Conservation (phyloP, 352 stramenopile species). For the Globisporangium spiculum region DNA sequence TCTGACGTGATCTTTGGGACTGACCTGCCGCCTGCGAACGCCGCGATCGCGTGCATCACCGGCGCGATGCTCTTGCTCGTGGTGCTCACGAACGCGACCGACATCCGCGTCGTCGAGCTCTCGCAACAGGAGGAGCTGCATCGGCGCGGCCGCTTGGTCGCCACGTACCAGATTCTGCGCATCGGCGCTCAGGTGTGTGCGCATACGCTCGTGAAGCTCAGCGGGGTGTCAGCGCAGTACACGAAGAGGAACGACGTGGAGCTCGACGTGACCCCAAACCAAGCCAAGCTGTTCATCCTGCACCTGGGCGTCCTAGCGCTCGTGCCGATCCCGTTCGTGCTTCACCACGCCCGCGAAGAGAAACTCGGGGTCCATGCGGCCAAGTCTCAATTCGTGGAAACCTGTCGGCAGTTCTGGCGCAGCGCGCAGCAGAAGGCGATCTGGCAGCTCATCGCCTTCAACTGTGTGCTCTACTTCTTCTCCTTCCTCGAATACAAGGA, state of each 20-base stretch:
- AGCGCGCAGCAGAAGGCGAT: constrained; percentile 39
- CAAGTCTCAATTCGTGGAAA: constrained; percentile 14
- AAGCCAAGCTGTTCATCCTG: constrained; percentile 20
- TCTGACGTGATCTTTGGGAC: constrained; percentile 10
- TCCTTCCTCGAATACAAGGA: constrained; percentile 27
- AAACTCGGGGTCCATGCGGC: background rate
- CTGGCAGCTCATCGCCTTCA: constrained; percentile 45
- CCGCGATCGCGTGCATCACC: constrained; percentile 16
- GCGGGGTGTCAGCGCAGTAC: background rate
- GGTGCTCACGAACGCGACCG: constrained; percentile 28
- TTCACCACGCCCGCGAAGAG: constrained; percentile 27
- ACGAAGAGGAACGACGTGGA: background rate
- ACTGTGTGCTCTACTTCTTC: constrained; percentile 44
- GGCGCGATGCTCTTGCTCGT: constrained; percentile 31
- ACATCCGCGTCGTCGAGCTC: constrained; percentile 45
- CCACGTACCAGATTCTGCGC: constrained; percentile 31
- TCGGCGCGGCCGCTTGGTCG: constrained; percentile 26
- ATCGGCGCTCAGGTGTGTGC: constrained; percentile 24
- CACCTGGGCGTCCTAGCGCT: constrained; percentile 29
- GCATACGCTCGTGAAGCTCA: constrained; percentile 24
- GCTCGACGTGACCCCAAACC: constrained; percentile 19
- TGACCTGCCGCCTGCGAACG: constrained; percentile 7
- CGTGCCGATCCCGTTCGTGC: constrained; percentile 30
- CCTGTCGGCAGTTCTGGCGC: constrained; percentile 22
- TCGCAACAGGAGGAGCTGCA: constrained; percentile 40